phyloP scores from a whole-genome alignment of 179 eudicot species.

The Spinacia oleracea region DNA sequence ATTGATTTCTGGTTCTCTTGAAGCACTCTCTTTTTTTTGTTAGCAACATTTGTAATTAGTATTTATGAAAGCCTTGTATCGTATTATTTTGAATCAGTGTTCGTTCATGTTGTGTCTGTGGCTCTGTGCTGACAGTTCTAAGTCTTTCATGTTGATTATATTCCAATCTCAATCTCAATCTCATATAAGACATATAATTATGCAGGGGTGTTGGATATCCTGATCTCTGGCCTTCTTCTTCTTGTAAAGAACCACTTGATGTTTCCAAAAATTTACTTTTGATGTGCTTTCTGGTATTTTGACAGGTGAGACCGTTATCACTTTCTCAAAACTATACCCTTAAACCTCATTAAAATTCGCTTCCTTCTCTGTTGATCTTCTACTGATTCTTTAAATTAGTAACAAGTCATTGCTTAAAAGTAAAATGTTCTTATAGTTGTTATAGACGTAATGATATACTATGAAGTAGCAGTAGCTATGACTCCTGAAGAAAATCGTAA shows the following conservation, averaged over 20 bases:
- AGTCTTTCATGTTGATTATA: too few species aligned
- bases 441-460: too few species aligned
- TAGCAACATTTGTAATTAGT: slow-evolving; percentile 1
- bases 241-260: slow-evolving; percentile 97
- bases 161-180: background rate
- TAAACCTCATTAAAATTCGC: background rate
- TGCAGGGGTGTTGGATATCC: slow-evolving; percentile 99
- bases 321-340: background rate
- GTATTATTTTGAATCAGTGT: background rate
- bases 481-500: background rate
- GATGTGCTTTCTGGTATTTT: slow-evolving; percentile 87
- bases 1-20: background rate
- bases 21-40: background rate
- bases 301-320: slow-evolving; percentile 46
- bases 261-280: slow-evolving; percentile 87
- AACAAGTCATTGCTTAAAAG: too few species aligned
- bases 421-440: background rate
- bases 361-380: background rate
- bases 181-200: slow-evolving; percentile 4
- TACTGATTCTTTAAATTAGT: background rate
- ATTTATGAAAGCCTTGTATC: background rate
- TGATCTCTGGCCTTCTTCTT: slow-evolving; percentile 94
- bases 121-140: too few species aligned
- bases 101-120: background rate
- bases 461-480: too few species aligned